Evolutionary conservation across 192 early-diverging fungal genomes (phyloP), one percentile per base, ranked within the genome.

Genomic region (Podila horticola): DNA sequence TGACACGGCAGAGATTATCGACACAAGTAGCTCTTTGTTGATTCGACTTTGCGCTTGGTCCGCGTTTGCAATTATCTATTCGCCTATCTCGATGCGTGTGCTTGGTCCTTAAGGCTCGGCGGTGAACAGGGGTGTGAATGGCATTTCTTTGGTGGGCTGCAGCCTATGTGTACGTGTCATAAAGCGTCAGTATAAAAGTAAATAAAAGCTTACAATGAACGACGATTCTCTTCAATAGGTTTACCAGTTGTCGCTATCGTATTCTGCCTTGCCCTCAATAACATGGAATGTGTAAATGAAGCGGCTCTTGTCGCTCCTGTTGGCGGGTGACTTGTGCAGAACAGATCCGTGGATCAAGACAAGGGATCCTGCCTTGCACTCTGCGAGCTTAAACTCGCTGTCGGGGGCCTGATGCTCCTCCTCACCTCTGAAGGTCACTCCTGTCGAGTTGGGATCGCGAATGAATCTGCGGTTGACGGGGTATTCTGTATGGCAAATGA

Each of bases 201-300:
- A 64, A 12, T 11, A 13, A 3, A 52, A 20, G 83, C 34, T 36
- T 10, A 36, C 34, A 36, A 1, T 6, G 11, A 1, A 10, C 8
- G 34, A 36, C 34, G n/a, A n/a, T n/a, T 34, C 41, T 4, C 3
- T 45, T 45, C 41, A 41, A 41, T 13, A 45, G 4, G 41, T 86
- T 63, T 89, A 85, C 96, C 96, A 98, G 82, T 98, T 98, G 66
- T 92, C 88, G 20, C 69, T 74, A 45, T 92, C 90, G 64, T 98
- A 97, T 20, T 82, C 52, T 10, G 85, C 86, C 2, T 74, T 51
- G 7, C 94, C 95, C 50, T 98, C 97, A 75, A 98, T 92, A 24
- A 92, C 88, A 82, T 98, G 97, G 88, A 98, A 98, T 0, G 97
- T 98, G 81, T 98, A 98, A 58, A 97, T 97, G 82, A 88, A 97